Percentiles rank a stretch among this genome's conserved stretches.
Evolutionary conservation across 305 asterid species (phyloP).

Genomic region (Galium porrigens): DNA sequence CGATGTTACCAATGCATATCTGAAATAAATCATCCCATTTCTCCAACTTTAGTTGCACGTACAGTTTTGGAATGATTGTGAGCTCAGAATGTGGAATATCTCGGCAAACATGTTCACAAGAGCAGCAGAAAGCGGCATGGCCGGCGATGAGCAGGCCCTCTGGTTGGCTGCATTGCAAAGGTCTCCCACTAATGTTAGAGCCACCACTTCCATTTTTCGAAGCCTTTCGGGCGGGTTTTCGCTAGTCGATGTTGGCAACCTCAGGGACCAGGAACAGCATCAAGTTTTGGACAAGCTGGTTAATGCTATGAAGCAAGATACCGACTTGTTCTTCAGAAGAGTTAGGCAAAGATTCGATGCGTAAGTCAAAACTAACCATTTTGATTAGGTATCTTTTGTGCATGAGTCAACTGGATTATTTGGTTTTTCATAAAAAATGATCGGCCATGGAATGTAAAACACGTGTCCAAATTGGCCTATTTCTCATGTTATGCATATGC

Average conservation of each 20-base stretch:
- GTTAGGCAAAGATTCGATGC: conserved; percentile 64
- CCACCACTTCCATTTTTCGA: conserved; percentile 40
- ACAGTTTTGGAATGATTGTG: neutral
- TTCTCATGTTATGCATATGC: no score
- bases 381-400: conserved; percentile 3
- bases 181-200: conserved; percentile 46
- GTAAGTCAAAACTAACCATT: conserved; percentile 30
- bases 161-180: conserved; percentile 50
- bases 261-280: conserved; percentile 35
- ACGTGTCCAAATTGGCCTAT: no score
- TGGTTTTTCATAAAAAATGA: no score
- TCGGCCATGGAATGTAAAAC: no score
- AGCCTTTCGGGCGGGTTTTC: conserved; percentile 43
- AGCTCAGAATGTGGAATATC: conserved; percentile 16
- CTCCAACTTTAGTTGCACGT: conserved; percentile 3
- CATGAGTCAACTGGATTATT: neutral
- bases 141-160: conserved; percentile 38
- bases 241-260: conserved; percentile 41
- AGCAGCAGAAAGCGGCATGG: conserved; percentile 18
- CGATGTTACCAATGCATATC: conserved; percentile 18
- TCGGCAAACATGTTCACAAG: conserved; percentile 25
- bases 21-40: conserved; percentile 19
- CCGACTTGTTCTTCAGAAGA: conserved; percentile 42
- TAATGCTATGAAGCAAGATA: conserved; percentile 36
- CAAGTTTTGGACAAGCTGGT: conserved; percentile 45